These are phyloP conservation scores for Glaciozyma martinii DNA, from an alignment of 768 basidiomycete species.

Conservation along the genomic window DNA sequence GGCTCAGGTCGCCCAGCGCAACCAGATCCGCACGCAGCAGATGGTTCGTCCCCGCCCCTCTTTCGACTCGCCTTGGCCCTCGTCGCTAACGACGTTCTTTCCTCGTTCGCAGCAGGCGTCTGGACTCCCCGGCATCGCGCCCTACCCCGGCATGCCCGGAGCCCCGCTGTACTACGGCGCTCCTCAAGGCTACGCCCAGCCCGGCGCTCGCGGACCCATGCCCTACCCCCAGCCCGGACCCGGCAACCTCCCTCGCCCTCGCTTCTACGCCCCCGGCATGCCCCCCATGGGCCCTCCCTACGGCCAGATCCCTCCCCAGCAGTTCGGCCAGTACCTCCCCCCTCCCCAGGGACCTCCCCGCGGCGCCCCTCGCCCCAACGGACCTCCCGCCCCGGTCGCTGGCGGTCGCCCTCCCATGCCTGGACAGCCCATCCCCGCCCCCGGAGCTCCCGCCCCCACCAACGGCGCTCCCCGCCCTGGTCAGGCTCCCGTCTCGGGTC, in stretches of 20 bases:
- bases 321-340: conserved; percentile 47
- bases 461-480: conserved; percentile 37
- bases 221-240: conserved; percentile 62
- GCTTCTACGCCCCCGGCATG: conserved; percentile 69
- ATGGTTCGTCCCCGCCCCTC: conserved; percentile 41
- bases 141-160: conserved; percentile 55
- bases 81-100: background rate
- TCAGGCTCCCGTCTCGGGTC: conserved; percentile 42
- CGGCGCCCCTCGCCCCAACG: conserved; percentile 37
- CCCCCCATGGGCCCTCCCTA: conserved; percentile 44
- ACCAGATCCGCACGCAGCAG: conserved; percentile 90
- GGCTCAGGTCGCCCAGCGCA: conserved; percentile 93
- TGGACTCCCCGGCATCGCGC: conserved; percentile 57
- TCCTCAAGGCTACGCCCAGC: conserved; percentile 70
- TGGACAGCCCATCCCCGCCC: conserved; percentile 41
- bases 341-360: conserved; percentile 28
- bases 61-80: background rate
- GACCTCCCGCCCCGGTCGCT: conserved; percentile 33
- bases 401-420: conserved; percentile 33
- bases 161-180: conserved; percentile 72
- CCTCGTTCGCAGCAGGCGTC: conserved; percentile 53
- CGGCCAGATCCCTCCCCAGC: conserved; percentile 51
- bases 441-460: conserved; percentile 47
- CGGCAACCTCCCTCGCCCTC: conserved; percentile 77
- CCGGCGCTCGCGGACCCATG: conserved; percentile 62